phyloP scores from a whole-genome alignment of 371 early-diverging fungal species.

The Mortierella sp. region DNA sequence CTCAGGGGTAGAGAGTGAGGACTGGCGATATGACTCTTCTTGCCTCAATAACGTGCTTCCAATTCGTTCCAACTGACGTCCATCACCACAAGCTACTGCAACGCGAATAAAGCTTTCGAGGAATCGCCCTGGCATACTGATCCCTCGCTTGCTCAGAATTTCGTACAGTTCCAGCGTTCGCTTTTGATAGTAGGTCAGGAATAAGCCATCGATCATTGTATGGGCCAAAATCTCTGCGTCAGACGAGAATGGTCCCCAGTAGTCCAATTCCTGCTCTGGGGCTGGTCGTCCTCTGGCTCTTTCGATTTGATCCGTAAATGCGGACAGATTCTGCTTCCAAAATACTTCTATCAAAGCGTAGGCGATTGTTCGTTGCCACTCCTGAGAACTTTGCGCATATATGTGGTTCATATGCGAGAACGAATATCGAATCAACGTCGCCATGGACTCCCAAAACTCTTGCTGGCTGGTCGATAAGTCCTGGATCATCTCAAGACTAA shows the following conservation, averaged over 20 bases:
- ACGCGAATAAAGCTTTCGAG: conserved; percentile 19
- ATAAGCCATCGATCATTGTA: conserved; percentile 30
- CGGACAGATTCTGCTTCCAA: conserved; percentile 12
- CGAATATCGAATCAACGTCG: conserved; percentile 16
- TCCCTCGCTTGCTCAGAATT: conserved; percentile 7
- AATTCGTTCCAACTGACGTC: conserved; percentile 26
- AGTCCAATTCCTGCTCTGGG: neutral
- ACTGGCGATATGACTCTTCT: conserved; percentile 15
- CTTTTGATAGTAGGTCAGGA: conserved; percentile 1
- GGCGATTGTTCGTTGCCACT: conserved; percentile 23
- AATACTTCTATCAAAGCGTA: conserved; percentile 21
- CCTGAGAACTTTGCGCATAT: neutral
- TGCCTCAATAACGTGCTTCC: conserved; percentile 30
- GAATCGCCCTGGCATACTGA: conserved; percentile 8
- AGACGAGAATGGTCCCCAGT: neutral
- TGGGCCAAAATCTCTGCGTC: conserved; percentile 23
- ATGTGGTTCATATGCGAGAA: neutral
- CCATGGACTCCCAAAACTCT: conserved; percentile 48
- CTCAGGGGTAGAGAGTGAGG: neutral
- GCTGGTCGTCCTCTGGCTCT: neutral
- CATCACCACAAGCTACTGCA: conserved; percentile 17
- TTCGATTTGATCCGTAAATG: conserved; percentile 32
- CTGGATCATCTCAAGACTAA: conserved; percentile 41
- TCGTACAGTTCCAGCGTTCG: conserved; percentile 26
- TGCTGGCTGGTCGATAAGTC: conserved; percentile 29